These are phyloP conservation scores for Candida nonsorbophila DNA, from an alignment of 805 yeast species.

Conservation along the genomic window DNA sequence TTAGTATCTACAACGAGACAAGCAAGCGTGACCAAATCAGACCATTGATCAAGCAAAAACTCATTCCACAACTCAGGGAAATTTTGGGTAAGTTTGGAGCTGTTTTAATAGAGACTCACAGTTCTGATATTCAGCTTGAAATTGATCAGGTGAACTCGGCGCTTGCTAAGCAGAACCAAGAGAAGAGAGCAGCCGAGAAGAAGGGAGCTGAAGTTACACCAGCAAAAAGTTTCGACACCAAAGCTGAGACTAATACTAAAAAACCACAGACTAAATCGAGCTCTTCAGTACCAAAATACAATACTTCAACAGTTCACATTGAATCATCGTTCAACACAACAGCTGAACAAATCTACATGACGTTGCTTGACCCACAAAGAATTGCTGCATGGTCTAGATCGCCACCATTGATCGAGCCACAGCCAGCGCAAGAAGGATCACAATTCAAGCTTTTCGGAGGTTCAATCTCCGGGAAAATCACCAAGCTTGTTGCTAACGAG, in stretches of 20 bases:
- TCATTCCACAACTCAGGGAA: constrained; percentile 68
- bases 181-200: constrained; percentile 10
- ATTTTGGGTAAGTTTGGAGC: constrained; percentile 62
- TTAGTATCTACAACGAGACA: constrained; percentile 56
- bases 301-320: constrained; percentile 73
- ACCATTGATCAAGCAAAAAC: constrained; percentile 37
- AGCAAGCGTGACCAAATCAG: constrained; percentile 48
- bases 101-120: constrained; percentile 71
- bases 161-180: constrained; percentile 51
- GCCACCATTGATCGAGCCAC: constrained; percentile 47
- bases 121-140: constrained; percentile 83
- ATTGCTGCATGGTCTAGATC: constrained; percentile 92
- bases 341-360: constrained; percentile 76
- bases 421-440: constrained; percentile 51
- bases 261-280: constrained; percentile 10
- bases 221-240: constrained; percentile 4
- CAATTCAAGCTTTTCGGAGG: constrained; percentile 80
- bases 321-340: constrained; percentile 82
- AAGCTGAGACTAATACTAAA: constrained; percentile 5
- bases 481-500: constrained; percentile 53
- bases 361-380: constrained; percentile 70
- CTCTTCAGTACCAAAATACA: constrained; percentile 53
- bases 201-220: constrained; percentile 2
- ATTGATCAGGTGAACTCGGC: constrained; percentile 32
- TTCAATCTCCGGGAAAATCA: constrained; percentile 67